phyloP scores from a whole-genome alignment of 108 stramenopile species.

The Fragilariopsis cylindrus region DNA sequence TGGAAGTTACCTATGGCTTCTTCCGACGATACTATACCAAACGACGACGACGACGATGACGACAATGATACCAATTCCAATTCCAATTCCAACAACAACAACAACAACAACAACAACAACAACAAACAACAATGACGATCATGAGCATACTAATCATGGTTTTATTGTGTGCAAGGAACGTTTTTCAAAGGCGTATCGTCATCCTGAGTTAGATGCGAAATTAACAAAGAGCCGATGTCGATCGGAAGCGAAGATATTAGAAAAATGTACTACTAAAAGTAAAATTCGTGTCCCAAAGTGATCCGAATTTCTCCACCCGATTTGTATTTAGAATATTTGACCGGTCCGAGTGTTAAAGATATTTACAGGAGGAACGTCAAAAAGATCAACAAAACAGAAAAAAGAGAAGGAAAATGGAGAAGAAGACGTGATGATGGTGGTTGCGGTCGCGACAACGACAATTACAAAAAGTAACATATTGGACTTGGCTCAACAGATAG shows the following conservation, averaged over 20 bases:
- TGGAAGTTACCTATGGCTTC: constrained; percentile 50
- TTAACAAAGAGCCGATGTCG: constrained; percentile 88
- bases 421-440: not conserved
- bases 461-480: not conserved
- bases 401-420: not conserved
- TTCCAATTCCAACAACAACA: not conserved
- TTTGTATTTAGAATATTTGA: constrained; percentile 68
- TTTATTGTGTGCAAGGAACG: constrained; percentile 78
- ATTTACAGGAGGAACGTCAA: constrained; percentile 13
- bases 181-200: constrained; percentile 93
- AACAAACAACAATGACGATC: not conserved
- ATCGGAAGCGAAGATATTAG: constrained; percentile 53
- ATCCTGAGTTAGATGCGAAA: constrained; percentile 86
- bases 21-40: not conserved
- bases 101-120: constrained; percentile 9
- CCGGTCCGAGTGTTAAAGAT: constrained; percentile 64
- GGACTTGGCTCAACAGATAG: constrained; percentile 59
- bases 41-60: not conserved
- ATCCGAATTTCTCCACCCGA: constrained; percentile 35
- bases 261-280: constrained; percentile 34
- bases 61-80: too few relatives aligned
- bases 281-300: constrained; percentile 45
- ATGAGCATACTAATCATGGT: not conserved
- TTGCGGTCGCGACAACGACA: constrained; percentile 31
- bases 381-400: constrained; percentile 2